Evolutionary conservation across 2,329 filamentous ascomycete species (phyloP).

Genomic region (Knufia petricola): DNA sequence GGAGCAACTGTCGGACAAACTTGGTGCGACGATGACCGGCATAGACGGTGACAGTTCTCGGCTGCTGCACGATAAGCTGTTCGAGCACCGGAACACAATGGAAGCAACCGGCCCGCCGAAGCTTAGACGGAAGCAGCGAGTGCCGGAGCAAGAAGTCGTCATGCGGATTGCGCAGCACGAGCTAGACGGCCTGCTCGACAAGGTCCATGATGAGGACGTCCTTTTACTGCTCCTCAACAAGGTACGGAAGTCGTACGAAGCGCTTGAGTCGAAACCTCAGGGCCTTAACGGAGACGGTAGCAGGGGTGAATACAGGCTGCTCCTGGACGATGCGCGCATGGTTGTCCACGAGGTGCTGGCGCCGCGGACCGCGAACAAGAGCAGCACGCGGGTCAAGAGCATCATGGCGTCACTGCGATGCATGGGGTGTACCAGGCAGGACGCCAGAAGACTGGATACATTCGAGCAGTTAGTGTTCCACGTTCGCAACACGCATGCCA

Average conservation of each 20-base stretch:
- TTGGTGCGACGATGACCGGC: too few species aligned
- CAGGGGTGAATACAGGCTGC: slow-evolving; percentile 23
- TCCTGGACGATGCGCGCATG: slow-evolving; percentile 27
- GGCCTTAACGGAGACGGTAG: slow-evolving; percentile 18
- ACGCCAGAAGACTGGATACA: slow-evolving; percentile 17
- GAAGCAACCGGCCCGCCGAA: not conserved
- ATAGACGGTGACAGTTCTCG: too few species aligned
- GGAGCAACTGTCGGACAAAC: slow-evolving; percentile 10
- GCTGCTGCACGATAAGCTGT: slow-evolving; percentile 13
- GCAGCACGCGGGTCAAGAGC: slow-evolving; percentile 12
- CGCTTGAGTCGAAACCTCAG: slow-evolving; percentile 7
- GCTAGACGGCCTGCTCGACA: slow-evolving; percentile 13
- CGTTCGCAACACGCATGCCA: slow-evolving; percentile 10
- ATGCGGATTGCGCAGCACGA: slow-evolving; percentile 19
- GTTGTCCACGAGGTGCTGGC: slow-evolving; percentile 24
- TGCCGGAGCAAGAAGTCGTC: slow-evolving; percentile 23
- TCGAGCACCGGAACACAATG: slow-evolving; percentile 12
- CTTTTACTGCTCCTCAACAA: slow-evolving; percentile 24
- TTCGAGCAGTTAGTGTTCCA: slow-evolving; percentile 10
- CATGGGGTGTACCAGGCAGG: slow-evolving; percentile 24
- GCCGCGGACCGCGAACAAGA: slow-evolving; percentile 11
- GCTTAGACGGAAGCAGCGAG: not conserved
- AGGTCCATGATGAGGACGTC: slow-evolving; percentile 24
- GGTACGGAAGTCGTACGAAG: slow-evolving; percentile 21
- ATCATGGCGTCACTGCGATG: slow-evolving; percentile 24